These are phyloP conservation scores for Tolypocladium amazonense DNA, from an alignment of 2,329 filamentous ascomycete species.

Conservation along the genomic window DNA sequence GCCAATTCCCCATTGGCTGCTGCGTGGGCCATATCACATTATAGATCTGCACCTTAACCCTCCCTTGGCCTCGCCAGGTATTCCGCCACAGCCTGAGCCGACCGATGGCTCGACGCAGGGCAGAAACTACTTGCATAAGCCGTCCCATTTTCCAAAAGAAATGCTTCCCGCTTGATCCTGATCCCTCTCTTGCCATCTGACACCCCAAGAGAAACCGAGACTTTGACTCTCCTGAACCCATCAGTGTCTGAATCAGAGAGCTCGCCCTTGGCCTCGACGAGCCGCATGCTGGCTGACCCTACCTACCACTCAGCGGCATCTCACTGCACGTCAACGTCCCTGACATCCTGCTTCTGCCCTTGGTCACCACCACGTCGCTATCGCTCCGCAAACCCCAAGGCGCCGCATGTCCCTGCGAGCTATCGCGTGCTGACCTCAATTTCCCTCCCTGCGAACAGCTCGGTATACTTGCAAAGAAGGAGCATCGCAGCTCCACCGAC, in stretches of 20 bases:
- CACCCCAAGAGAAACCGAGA: constrained; percentile 16
- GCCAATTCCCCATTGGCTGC: not conserved
- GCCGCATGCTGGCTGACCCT: not conserved
- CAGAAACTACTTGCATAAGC: constrained; percentile 20
- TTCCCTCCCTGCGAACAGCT: constrained; percentile 11
- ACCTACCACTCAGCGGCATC: constrained; percentile 9
- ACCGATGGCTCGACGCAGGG: constrained; percentile 15
- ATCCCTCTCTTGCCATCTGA: constrained; percentile 12
- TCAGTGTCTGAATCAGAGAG: constrained; percentile 11
- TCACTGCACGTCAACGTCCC: constrained; percentile 6
- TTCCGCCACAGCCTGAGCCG: constrained; percentile 3
- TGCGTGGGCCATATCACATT: not conserved
- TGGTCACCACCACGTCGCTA: not conserved
- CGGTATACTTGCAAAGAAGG: constrained; percentile 10
- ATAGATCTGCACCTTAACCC: not conserved
- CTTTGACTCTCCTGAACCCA: constrained; percentile 17
- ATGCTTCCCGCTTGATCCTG: constrained; percentile 17
- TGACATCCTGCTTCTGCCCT: constrained; percentile 1
- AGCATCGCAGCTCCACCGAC: constrained; percentile 1
- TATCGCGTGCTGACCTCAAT: constrained; percentile 9
- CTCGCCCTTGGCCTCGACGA: constrained; percentile 6
- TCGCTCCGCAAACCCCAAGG: not conserved
- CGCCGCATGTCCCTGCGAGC: not conserved
- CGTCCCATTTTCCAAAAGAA: constrained; percentile 21
- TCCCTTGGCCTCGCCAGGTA: constrained; percentile 4